Evolutionary conservation across 2,329 filamentous ascomycete genomes (phyloP), one percentile per base, ranked within the genome.

Genomic region (Nemania diffusa): DNA sequence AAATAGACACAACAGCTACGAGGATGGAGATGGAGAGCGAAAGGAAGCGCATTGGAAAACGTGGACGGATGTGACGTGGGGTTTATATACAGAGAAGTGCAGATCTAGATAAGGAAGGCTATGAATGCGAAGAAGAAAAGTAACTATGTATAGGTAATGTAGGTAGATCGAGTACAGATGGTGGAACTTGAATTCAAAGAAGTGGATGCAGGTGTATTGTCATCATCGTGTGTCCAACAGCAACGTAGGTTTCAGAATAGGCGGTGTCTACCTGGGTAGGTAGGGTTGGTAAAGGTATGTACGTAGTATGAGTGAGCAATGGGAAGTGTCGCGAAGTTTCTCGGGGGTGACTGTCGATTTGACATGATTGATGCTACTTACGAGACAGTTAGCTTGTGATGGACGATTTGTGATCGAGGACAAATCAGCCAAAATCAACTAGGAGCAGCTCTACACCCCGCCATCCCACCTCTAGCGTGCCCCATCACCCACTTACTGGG

Each of bases 11-110:
- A 68, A 81, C 69, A 65, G 78, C 81, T 67, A 82, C 72, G 62
- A 81, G 65, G 69, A 81, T 73, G 63, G 81, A 80, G 59, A 81
- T 73, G 56, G 74, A 70, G 67, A 81, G 71, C 69, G 79, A 78
- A 63, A 81, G 60, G 69, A 75, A 69, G 77, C 77, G 81, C 81
- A 83, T 83, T 69, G 66, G 68, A 70, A 63, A 51, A 24, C 20
- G 64, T 57, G 62, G 56, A 27, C 13, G 62, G 59, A 65, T 63
- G 60, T 37, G 60, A 68, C 56, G 65, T 56, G 60, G 34, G 53
- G 40, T 32, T 68, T 72, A 67, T 72, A 70, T 69, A 64, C 42
- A 32, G 53, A 57, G 40, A 55, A 32, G 17, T 40, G 29, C 22
- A 58, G 60, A 64, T 66, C 64, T 58, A 53, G 34, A 48, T n/a